Evolutionary conservation across 371 early-diverging fungal genomes (phyloP).

Genomic region (Rhizopus microsporus): DNA sequence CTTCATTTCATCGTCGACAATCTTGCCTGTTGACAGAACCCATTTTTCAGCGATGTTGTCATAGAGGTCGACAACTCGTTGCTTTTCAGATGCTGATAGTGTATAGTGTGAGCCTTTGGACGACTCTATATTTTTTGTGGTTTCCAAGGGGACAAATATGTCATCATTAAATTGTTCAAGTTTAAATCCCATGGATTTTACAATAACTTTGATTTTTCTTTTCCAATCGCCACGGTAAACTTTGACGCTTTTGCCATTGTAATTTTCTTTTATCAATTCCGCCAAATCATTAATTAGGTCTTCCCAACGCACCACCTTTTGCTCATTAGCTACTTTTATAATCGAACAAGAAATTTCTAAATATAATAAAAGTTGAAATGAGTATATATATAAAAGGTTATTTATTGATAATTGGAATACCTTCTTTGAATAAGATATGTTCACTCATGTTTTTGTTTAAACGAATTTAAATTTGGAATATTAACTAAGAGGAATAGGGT

Average conservation of each 20-base stretch:
- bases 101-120: slow-evolving; percentile 4
- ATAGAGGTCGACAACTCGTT: slow-evolving; percentile 1
- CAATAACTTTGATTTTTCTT: slow-evolving; percentile 5
- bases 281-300: no score
- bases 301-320: no score
- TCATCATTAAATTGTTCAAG: slow-evolving; percentile 5
- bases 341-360: no score
- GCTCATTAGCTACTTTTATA: no score
- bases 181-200: slow-evolving; percentile 8
- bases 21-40: slow-evolving; percentile 8
- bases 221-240: slow-evolving; percentile 6
- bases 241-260: slow-evolving; percentile 12
- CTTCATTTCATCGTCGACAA: slow-evolving; percentile 12
- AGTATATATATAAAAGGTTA: no score
- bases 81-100: not conserved
- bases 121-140: slow-evolving; percentile 1
- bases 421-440: no score
- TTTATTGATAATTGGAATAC: no score
- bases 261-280: no score
- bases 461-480: no score
- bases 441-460: no score
- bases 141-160: slow-evolving; percentile 9
- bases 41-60: slow-evolving; percentile 7
- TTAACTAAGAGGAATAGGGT: no score
- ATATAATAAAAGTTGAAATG: no score